Percentiles rank a stretch among this genome's conserved stretches.
Conservation (phyloP, 2,329 filamentous ascomycete species). For the Fulvia fulva region DNA sequence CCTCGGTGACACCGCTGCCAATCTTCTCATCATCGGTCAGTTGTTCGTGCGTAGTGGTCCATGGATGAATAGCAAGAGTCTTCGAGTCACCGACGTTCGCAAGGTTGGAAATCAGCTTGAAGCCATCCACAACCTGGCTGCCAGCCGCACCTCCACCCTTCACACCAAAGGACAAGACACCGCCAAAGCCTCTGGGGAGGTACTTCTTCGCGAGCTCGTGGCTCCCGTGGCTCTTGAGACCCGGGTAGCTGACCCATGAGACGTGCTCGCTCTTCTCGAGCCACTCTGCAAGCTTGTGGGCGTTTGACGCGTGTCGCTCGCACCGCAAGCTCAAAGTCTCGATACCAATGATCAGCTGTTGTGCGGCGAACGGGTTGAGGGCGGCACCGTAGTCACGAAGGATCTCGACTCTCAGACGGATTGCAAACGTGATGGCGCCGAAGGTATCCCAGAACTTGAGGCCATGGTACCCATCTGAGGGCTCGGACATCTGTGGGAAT, state of each 20-base stretch:
- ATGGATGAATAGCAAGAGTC: conserved; percentile 90
- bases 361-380: conserved; percentile 86
- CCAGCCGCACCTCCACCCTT: conserved; percentile 83
- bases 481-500: conserved; percentile 92
- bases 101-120: conserved; percentile 92
- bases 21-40: conserved; percentile 75
- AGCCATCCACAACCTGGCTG: conserved; percentile 83
- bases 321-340: conserved; percentile 86
- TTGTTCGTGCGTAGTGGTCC: conserved; percentile 94
- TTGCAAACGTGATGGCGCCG: conserved; percentile 74
- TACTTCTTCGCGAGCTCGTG: conserved; percentile 84
- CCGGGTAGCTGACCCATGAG: conserved; percentile 90
- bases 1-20: conserved; percentile 69
- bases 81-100: conserved; percentile 96
- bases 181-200: conserved; percentile 76
- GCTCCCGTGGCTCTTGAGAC: conserved; percentile 74
- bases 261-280: conserved; percentile 80
- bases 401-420: conserved; percentile 83
- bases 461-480: conserved; percentile 83
- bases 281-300: conserved; percentile 74
- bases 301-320: conserved; percentile 83
- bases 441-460: conserved; percentile 94
- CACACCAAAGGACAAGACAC: conserved; percentile 88
- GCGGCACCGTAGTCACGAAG: conserved; percentile 79
- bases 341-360: conserved; percentile 82